These are phyloP conservation scores for Globisporangium yorkense DNA, from an alignment of 352 stramenopile genomes.

Conservation along the genomic window DNA sequence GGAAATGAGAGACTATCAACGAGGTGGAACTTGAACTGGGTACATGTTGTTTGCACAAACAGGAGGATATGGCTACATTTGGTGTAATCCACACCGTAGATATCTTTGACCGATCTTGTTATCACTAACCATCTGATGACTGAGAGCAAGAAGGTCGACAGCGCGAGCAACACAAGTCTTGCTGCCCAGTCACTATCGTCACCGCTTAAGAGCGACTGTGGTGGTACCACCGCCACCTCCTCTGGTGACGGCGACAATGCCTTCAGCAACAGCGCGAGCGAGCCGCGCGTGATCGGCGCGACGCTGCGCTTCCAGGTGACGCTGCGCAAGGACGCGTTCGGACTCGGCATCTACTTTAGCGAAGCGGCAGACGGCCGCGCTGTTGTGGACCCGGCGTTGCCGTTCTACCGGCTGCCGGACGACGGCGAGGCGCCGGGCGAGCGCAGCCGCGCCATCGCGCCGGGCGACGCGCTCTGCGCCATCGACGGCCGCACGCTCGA, in stretches of 20 bases:
- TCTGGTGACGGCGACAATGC: no score
- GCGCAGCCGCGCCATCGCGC: conserved; percentile 36
- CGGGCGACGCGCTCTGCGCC: conserved; percentile 39
- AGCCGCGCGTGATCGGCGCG: not conserved
- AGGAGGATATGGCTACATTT: no score
- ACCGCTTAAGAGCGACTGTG: no score
- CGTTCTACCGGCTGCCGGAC: conserved; percentile 66
- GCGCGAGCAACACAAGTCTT: no score
- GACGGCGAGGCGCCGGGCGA: conserved; percentile 47
- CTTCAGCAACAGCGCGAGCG: not conserved
- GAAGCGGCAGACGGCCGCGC: conserved; percentile 24
- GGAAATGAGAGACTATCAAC: not conserved
- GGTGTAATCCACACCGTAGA: no score
- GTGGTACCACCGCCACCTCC: no score
- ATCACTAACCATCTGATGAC: no score
- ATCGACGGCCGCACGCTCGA: conserved; percentile 38
- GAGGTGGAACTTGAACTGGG: no score
- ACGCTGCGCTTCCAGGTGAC: conserved; percentile 30
- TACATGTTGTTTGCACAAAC: no score
- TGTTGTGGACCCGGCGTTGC: conserved; percentile 47
- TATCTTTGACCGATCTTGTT: no score
- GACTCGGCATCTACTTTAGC: conserved; percentile 72
- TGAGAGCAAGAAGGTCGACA: no score
- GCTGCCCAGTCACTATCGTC: no score
- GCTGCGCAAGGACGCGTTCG: conserved; percentile 52